Evolutionary conservation across 106 monocot species (phyloP), one percentile per base, ranked within the genome.

Genomic region (Dendrobium nobile): DNA sequence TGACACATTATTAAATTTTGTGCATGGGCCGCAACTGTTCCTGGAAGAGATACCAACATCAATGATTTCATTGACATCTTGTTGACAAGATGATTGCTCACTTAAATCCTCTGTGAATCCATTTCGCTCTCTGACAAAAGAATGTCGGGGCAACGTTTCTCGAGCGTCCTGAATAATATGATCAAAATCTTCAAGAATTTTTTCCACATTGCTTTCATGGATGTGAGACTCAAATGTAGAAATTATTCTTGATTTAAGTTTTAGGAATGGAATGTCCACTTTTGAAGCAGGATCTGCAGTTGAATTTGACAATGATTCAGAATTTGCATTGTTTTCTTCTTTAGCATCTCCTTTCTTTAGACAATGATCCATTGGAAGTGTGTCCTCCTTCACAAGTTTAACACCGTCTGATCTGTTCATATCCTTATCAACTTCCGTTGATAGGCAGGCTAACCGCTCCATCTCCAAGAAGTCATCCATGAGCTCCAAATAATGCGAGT

Each of bases 381-480:
- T 82, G 41, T 80, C 77, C 31, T 13, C 9, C 13, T 41, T 80
- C 10, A 54, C 70, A 51, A 64, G 43, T 18, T 41, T 51, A 19
- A 20, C 27, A 76, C 55, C 54, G 81, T 79, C 59, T 18, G 77
- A 75, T 40, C 18, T 37, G 3, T 54, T 40, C 47, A 70, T 51
- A 4, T 72, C 41, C 5, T 54, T 84, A 77, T 82, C 82, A 56
- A 72, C 28, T 85, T 86, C 85, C 61, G 80, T 80, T 59, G 91
- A 81, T 77, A 80, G 73, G 47, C 77, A 84, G 54, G 86, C 87
- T 77, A 84, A 51, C 43, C 41, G 87, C 83, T 90, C 90, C 90
- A 90, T 90, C 72, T 90, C 85, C 47, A 90, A 72, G 42, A 90
- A 90, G 45, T 90, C 90, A 77, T 90, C 85, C 87, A 90, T 87